Evolutionary conservation across 108 stramenopile genomes (phyloP), one percentile per base, ranked within the genome.

Genomic region (Nannochloropsis gaditana): DNA sequence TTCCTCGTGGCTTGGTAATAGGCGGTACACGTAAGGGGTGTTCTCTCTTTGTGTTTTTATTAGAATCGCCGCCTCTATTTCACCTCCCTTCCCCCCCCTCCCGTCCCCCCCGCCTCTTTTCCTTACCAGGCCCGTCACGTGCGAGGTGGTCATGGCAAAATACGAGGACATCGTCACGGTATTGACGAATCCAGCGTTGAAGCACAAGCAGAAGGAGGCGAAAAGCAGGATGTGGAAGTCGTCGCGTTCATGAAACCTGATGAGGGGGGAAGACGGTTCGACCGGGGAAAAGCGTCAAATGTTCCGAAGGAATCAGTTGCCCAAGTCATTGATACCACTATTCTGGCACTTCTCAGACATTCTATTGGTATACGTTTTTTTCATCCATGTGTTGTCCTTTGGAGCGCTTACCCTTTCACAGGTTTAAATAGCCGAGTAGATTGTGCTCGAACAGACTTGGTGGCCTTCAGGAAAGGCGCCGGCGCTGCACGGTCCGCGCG

Each of bases 121-220:
- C 31, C 31, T 73, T 8, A 73, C 59, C 59, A 73, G n/a, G 31
- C 31, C 31, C 31, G 31, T 31, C 31, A 31, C 31, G 31, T 31
- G 31, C 31, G 31, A 31, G 31, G 31, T 31, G 1, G 31, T 73
- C n/a, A 73, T n/a, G 15, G 15, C 59, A 15, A 73, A n/a, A n/a
- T n/a, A 73, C 0, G 59, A 73, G 19, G 59, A 73, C 59, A 73
- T 73, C 19, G 59, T 73, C 59, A 73, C 3, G 19, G 59, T 73
- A n/a, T 73, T 73, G 3, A 8, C n/a, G 59, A 73, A 73, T 15
- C 5, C 59, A n/a, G 59, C 59, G n/a, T 73, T 73, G 2, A 73
- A 73, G 3, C 59, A 73, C n/a, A 73, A n/a, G n/a, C 59, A 73
- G 59, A 73, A 73, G 59, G 59, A 73, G 59, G 59, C 59, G n/a